Evolutionary conservation across 2,329 filamentous ascomycete genomes (phyloP).

Genomic region (Alternaria metachromatica): DNA sequence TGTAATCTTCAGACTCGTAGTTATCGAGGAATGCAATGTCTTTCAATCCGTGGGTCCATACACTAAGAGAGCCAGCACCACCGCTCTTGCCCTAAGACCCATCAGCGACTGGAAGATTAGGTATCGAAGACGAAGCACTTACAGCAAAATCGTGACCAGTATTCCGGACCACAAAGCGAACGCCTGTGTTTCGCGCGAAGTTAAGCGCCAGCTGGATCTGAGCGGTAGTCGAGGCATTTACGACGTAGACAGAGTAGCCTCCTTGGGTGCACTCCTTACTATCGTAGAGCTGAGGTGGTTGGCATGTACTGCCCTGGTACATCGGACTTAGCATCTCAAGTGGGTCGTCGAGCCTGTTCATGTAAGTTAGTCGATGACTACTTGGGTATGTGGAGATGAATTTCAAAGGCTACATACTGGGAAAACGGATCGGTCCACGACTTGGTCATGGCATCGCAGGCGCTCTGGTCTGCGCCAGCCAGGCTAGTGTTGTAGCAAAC

Average conservation of each 20-base stretch:
- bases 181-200: constrained; percentile 33
- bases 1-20: constrained; percentile 32
- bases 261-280: constrained; percentile 31
- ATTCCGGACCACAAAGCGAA: constrained; percentile 40
- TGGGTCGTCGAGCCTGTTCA: constrained; percentile 32
- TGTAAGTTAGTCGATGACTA: constrained; percentile 10
- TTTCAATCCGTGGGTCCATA: constrained; percentile 41
- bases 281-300: constrained; percentile 30
- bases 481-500: neutral
- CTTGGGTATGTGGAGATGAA: neutral
- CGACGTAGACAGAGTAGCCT: constrained; percentile 34
- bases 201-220: constrained; percentile 36
- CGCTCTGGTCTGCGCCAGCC: neutral
- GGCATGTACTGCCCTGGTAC: constrained; percentile 36
- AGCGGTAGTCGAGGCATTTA: constrained; percentile 28
- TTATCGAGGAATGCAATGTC: constrained; percentile 31
- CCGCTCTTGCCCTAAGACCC: constrained; percentile 21
- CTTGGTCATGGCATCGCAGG: neutral
- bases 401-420: neutral
- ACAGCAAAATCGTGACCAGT: constrained; percentile 40
- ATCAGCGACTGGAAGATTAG: neutral
- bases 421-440: neutral
- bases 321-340: constrained; percentile 33
- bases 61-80: constrained; percentile 28
- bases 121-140: neutral